Evolutionary conservation across 2,329 filamentous ascomycete species (phyloP), one percentile per base, ranked within the genome.

Genomic region (Aspergillus sp.): DNA sequence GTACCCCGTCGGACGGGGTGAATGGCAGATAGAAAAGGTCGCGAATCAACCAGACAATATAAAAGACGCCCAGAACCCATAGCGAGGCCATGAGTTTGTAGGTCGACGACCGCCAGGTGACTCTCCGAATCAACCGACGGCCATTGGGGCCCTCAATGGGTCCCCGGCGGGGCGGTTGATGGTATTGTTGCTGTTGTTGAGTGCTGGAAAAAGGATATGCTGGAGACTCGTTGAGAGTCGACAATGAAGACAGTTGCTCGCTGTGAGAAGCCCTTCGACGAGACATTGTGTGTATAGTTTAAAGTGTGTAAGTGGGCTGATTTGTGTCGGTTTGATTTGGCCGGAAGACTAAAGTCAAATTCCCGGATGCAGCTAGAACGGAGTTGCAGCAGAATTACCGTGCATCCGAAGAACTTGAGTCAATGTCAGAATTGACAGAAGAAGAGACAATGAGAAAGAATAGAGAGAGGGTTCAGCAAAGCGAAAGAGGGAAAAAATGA

Each of bases 21-120:
- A 67, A 66, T 5, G 65, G 65, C 22, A 66, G 54, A 49, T 61
- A 67, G 52, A 69, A 69, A 39, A 69, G 56, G 50, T 69, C 66
- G 17, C 66, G 62, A 45, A 69, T 69, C 48, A 70, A 53, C 65
- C 66, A 70, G 46, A 69, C 61, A 47, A 70, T 65, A 48, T 69
- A 70, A 41, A 70, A 54, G 7, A 70, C 65, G 10, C 63, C 64
- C 41, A 69, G 47, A 19, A 70, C 65, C 65, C 67, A 70, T 17
- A 70, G 55, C 35, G 64, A 68, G 5, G 68, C 66, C 57, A 70
- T 62, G 38, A 70, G 55, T 51, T 69, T 70, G 60, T 70, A 70
- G 17, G 67, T 69, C 13, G 67, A 69, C 10, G 67, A 70, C 32
- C 68, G 66, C 67, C 67, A 70, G 53, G 67, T 70, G 53, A 70